Percentiles rank a stretch among this genome's conserved stretches.
Evolutionary conservation across 805 yeast genomes (phyloP).

Genomic region (Danielia oregonensis): DNA sequence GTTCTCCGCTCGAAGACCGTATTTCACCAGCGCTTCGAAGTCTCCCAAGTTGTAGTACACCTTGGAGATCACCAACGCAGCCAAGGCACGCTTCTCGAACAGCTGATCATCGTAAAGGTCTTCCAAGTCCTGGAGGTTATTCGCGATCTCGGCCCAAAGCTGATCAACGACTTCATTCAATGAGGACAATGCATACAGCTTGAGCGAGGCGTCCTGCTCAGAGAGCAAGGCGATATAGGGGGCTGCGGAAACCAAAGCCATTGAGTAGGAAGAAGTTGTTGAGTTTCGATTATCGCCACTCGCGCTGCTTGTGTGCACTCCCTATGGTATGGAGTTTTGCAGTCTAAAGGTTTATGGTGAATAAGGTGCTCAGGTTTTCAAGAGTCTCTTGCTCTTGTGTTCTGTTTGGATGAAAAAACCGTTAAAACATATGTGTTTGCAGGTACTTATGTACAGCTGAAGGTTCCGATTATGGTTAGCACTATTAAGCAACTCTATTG

Average conservation of each 20-base stretch:
- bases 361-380: too few relatives aligned
- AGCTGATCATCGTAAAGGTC: slow-evolving; percentile 81
- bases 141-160: slow-evolving; percentile 96
- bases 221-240: slow-evolving; percentile 85
- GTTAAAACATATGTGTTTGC: too few relatives aligned
- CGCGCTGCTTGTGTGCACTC: too few relatives aligned
- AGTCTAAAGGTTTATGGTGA: too few relatives aligned
- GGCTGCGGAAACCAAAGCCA: slow-evolving; percentile 80
- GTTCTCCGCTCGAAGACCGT: slow-evolving; percentile 79
- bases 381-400: too few relatives aligned
- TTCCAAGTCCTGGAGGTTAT: slow-evolving; percentile 81
- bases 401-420: too few relatives aligned
- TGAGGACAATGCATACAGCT: slow-evolving; percentile 79
- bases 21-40: slow-evolving; percentile 84
- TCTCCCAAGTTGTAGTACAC: slow-evolving; percentile 91
- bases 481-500: too few relatives aligned
- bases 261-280: slow-evolving; percentile 10
- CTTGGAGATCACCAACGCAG: slow-evolving; percentile 90
- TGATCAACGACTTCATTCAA: slow-evolving; percentile 82
- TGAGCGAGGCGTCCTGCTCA: slow-evolving; percentile 75
- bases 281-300: not conserved
- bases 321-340: too few relatives aligned
- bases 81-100: slow-evolving; percentile 74
- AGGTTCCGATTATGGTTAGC: too few relatives aligned
- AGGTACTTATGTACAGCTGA: too few relatives aligned